Percentiles rank a stretch among this genome's conserved stretches.
Conservation (phyloP, 768 basidiomycete species). For the Leccinum truebloodii region DNA sequence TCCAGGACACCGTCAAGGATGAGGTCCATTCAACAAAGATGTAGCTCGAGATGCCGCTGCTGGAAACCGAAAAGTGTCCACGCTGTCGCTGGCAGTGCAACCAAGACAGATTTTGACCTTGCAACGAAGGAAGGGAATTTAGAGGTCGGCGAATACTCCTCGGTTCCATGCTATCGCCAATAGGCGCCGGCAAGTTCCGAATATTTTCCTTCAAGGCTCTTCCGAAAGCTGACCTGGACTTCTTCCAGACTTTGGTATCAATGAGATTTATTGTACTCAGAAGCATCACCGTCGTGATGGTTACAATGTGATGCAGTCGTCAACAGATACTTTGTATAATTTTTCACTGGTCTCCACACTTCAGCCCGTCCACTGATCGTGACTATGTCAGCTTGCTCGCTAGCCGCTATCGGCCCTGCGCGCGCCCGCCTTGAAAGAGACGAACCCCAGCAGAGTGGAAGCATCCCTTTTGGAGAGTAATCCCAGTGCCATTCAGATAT, state of each 20-base stretch:
- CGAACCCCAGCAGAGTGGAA: constrained; percentile 1
- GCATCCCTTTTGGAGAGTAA: constrained; percentile 4
- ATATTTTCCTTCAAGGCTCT: constrained; percentile 9
- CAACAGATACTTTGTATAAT: constrained; percentile 5
- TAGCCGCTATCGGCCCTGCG: neutral
- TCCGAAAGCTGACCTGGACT: constrained; percentile 19
- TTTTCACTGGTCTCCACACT: constrained; percentile 4
- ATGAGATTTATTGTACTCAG: constrained; percentile 26
- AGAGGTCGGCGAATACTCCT: constrained; percentile 16
- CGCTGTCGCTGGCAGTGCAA: constrained; percentile 4
- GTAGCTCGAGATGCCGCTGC: constrained; percentile 16
- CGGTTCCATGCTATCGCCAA: constrained; percentile 16
- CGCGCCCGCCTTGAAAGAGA: neutral
- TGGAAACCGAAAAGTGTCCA: constrained; percentile 5
- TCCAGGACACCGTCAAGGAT: constrained; percentile 17
- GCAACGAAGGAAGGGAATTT: constrained; percentile 24
- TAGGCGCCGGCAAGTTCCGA: constrained; percentile 29
- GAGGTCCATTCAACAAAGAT: constrained; percentile 8
- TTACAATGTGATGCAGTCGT: constrained; percentile 24
- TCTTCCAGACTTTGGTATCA: constrained; percentile 27
- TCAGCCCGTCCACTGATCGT: constrained; percentile 1
- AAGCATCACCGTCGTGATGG: constrained; percentile 30
- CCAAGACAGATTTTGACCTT: constrained; percentile 23
- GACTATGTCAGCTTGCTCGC: neutral
- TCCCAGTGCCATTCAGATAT: constrained; percentile 6